These are phyloP conservation scores for Pseudozyma sp. DNA, from an alignment of 1,284 basidiomycete species.

Conservation along the genomic window DNA sequence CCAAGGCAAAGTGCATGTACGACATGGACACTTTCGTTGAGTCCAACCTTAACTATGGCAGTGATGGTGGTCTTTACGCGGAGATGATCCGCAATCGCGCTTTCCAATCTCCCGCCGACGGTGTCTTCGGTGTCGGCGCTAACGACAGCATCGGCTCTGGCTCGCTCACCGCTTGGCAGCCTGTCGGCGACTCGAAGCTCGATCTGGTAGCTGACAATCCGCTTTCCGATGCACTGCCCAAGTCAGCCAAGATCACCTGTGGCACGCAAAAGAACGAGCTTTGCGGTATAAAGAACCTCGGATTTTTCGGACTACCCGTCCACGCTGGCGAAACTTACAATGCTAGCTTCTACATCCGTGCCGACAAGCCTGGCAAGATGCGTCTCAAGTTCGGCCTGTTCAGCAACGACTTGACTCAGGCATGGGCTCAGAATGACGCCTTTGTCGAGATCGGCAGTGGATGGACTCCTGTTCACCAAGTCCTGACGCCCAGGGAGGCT, in stretches of 20 bases:
- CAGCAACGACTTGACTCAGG: constrained; percentile 21
- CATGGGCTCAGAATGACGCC: background rate
- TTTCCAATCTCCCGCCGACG: constrained; percentile 42
- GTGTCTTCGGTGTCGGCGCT: constrained; percentile 20
- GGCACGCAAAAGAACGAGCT: constrained; percentile 6
- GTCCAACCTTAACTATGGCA: constrained; percentile 55
- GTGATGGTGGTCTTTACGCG: constrained; percentile 56
- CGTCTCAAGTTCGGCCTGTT: constrained; percentile 26
- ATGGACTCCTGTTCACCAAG: constrained; percentile 37
- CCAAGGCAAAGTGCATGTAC: constrained; percentile 44
- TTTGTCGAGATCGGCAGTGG: constrained; percentile 13
- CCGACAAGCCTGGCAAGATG: constrained; percentile 24
- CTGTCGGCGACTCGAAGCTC: constrained; percentile 28
- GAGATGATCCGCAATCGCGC: constrained; percentile 60
- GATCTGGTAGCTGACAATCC: constrained; percentile 32
- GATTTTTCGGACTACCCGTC: constrained; percentile 57
- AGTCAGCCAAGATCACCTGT: constrained; percentile 44
- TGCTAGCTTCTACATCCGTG: constrained; percentile 54
- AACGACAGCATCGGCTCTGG: constrained; percentile 41
- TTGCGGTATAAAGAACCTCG: constrained; percentile 51
- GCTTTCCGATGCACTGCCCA: constrained; percentile 50
- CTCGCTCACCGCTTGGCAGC: constrained; percentile 43
- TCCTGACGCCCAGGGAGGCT: constrained; percentile 6
- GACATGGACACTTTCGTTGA: constrained; percentile 55
- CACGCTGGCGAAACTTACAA: constrained; percentile 33